These are phyloP conservation scores for Cyclotella atomus DNA, from an alignment of 108 stramenopile genomes.

Conservation along the genomic window DNA sequence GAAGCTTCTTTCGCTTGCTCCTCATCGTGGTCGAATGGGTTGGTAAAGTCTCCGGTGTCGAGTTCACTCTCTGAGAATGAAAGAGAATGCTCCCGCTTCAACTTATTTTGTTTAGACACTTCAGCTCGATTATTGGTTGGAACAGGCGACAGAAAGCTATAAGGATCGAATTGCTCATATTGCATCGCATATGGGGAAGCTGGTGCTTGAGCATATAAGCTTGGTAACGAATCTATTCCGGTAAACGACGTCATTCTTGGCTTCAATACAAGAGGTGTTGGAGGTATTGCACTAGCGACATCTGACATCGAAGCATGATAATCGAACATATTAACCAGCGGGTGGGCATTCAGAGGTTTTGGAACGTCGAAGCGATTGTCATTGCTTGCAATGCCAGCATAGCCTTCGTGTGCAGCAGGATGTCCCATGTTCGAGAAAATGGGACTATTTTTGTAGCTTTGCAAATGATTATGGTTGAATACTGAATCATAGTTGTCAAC, in stretches of 20 bases:
- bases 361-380: neutral
- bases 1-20: neutral
- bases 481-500: slow-evolving; percentile 4
- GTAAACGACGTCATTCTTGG: slow-evolving; percentile 2
- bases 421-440: neutral
- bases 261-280: slow-evolving; percentile 9
- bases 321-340: slow-evolving; percentile 23
- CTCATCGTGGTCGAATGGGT: slow-evolving; percentile 44
- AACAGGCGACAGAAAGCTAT: slow-evolving; percentile 13
- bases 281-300: slow-evolving; percentile 32
- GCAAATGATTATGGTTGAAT: slow-evolving; percentile 4
- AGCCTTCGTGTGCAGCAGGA: neutral
- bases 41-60: slow-evolving; percentile 31
- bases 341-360: slow-evolving; percentile 14
- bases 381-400: neutral
- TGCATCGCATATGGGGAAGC: slow-evolving; percentile 15
- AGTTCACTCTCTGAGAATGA: slow-evolving; percentile 35
- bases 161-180: slow-evolving; percentile 12
- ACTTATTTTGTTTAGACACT: neutral
- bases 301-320: slow-evolving; percentile 32
- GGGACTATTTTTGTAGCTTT: neutral
- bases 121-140: neutral
- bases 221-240: neutral
- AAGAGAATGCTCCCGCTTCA: slow-evolving; percentile 34
- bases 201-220: neutral